A percentile compares a stretch with the other conserved stretches of the same genome.
These are phyloP conservation scores for Globisporangium okanoganense DNA, from an alignment of 352 stramenopile species.

Conservation along the genomic window DNA sequence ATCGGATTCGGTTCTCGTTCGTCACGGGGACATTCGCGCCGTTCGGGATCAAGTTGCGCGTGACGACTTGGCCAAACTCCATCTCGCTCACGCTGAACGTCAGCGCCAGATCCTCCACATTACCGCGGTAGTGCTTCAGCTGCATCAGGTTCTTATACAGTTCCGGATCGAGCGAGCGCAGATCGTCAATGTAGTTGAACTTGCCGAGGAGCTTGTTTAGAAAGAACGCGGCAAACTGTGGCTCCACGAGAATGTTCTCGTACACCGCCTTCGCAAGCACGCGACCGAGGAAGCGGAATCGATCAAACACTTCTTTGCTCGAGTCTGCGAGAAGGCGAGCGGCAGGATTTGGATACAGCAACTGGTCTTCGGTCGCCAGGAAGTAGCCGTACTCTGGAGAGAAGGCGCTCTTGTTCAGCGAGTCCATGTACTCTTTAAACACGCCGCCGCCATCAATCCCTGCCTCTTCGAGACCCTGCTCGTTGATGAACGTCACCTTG, in stretches of 20 bases:
- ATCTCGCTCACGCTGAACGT: constrained; percentile 90
- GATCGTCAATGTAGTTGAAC: constrained; percentile 88
- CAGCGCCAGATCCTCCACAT: constrained; percentile 91
- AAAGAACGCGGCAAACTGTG: constrained; percentile 97
- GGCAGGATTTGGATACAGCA: constrained; percentile 95
- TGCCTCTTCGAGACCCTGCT: constrained; percentile 91
- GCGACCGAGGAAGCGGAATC: constrained; percentile 95
- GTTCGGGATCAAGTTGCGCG: constrained; percentile 76
- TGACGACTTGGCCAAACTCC: constrained; percentile 65
- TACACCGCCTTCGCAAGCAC: constrained; percentile 96
- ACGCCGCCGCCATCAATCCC: constrained; percentile 97
- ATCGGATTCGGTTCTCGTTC: constrained; percentile 93
- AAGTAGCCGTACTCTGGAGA: constrained; percentile 82
- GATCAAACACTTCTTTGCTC: constrained; percentile 76
- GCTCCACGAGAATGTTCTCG: constrained; percentile 95
- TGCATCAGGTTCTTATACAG: constrained; percentile 96
- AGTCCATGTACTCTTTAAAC: constrained; percentile 97
- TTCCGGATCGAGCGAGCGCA: constrained; percentile 92
- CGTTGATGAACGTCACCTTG: constrained; percentile 93
- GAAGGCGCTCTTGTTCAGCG: constrained; percentile 90
- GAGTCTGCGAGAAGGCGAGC: constrained; percentile 67
- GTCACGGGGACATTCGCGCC: constrained; percentile 89
- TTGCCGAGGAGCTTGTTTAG: constrained; percentile 93
- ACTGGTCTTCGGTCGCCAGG: constrained; percentile 63
- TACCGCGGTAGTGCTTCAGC: constrained; percentile 92